Percentiles rank a stretch among this genome's conserved stretches.
Evolutionary conservation across 1,284 basidiomycete species (phyloP).

Genomic region (Leccinum subrobustum): DNA sequence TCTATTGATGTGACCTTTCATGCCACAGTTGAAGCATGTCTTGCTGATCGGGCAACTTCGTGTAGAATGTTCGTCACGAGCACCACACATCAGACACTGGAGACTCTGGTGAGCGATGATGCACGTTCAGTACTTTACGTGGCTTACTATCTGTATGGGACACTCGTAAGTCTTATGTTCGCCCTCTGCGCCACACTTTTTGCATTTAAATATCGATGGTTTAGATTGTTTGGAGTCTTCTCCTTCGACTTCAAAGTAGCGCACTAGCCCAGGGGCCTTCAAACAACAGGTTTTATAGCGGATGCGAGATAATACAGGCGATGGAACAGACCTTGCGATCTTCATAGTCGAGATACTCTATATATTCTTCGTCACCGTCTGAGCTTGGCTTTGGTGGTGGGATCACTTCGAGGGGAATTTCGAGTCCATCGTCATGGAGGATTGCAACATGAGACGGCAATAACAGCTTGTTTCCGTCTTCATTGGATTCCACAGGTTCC

Average conservation of each 20-base stretch:
- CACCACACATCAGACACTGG: slow-evolving; percentile 88
- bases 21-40: slow-evolving; percentile 83
- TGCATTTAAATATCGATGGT: slow-evolving; percentile 57
- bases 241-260: slow-evolving; percentile 59
- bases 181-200: slow-evolving; percentile 69
- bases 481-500: slow-evolving; percentile 11
- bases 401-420: slow-evolving; percentile 45
- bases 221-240: slow-evolving; percentile 39
- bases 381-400: slow-evolving; percentile 38
- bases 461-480: slow-evolving; percentile 38
- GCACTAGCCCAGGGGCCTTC: slow-evolving; percentile 43
- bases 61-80: slow-evolving; percentile 80
- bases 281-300: slow-evolving; percentile 14
- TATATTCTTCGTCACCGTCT: slow-evolving; percentile 54
- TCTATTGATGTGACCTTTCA: slow-evolving; percentile 80
- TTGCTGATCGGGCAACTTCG: slow-evolving; percentile 83
- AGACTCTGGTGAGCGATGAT: slow-evolving; percentile 3
- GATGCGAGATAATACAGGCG: neutral
- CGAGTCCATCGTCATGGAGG: slow-evolving; percentile 33
- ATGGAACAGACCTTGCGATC: slow-evolving; percentile 49
- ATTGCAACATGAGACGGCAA: slow-evolving; percentile 67
- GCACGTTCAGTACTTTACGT: slow-evolving; percentile 11
- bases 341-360: slow-evolving; percentile 74
- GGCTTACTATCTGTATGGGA: slow-evolving; percentile 62
- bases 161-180: slow-evolving; percentile 65